These are phyloP conservation scores for Pestalotiopsis sp. DNA, from an alignment of 2,329 filamentous ascomycete species.

Conservation along the genomic window DNA sequence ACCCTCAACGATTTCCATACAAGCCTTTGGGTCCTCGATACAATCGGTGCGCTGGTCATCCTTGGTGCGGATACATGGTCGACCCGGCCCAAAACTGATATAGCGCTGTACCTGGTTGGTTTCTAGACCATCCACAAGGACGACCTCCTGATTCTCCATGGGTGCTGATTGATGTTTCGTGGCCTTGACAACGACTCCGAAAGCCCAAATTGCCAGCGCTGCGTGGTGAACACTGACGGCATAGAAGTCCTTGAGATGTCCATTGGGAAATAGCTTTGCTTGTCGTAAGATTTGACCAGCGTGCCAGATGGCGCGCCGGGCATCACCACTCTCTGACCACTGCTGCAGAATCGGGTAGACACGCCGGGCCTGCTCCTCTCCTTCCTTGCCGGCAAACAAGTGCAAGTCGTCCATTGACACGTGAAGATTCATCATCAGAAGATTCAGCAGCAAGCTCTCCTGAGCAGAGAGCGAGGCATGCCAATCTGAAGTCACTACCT, in stretches of 20 bases:
- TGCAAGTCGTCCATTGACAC: conserved; percentile 68
- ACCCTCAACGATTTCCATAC: conserved; percentile 61
- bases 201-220: conserved; percentile 69
- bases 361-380: conserved; percentile 64
- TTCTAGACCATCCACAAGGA: conserved; percentile 62
- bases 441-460: conserved; percentile 51
- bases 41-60: conserved; percentile 36
- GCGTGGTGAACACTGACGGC: conserved; percentile 72
- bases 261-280: conserved; percentile 55
- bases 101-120: conserved; percentile 58
- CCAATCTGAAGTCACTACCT: conserved; percentile 45
- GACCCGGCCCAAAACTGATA: conserved; percentile 56
- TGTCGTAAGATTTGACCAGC: conserved; percentile 68
- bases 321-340: conserved; percentile 59
- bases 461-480: conserved; percentile 45
- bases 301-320: conserved; percentile 66
- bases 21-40: conserved; percentile 58
- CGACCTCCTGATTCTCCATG: conserved; percentile 38
- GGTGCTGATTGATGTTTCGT: conserved; percentile 33
- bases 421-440: conserved; percentile 66
- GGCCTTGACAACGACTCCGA: conserved; percentile 60
- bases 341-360: conserved; percentile 61
- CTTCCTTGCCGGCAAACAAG: conserved; percentile 69
- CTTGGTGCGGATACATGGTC: conserved; percentile 46
- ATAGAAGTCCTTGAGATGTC: conserved; percentile 65